Evolutionary conservation across 805 yeast genomes (phyloP).

Genomic region (Metschnikowia santaceciliae): DNA sequence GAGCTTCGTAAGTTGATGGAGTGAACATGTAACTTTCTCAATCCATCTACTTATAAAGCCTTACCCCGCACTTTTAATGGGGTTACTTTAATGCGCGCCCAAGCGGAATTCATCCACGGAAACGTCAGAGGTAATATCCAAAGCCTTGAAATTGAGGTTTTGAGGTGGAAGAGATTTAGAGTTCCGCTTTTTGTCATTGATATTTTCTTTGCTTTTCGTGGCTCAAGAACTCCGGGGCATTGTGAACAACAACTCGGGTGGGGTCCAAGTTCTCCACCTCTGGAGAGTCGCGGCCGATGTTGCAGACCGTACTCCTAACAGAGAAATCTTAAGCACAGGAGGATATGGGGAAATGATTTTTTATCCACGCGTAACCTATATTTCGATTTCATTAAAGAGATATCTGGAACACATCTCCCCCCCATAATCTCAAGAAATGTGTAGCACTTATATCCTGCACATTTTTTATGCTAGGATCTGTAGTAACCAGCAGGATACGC

Average conservation of each 20-base stretch:
- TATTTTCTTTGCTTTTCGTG: background rate
- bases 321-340: background rate
- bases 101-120: background rate
- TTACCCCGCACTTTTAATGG: slow-evolving; percentile 4
- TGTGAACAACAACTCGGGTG: background rate
- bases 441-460: background rate
- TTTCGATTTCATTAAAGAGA: background rate
- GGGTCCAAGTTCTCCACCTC: background rate
- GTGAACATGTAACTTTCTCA: background rate
- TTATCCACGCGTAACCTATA: background rate
- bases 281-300: background rate
- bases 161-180: background rate
- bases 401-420: background rate
- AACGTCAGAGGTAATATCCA: background rate
- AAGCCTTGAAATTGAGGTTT: background rate
- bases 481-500: background rate
- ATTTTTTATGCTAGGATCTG: background rate
- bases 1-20: background rate
- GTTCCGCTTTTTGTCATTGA: too few species aligned
- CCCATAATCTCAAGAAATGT: background rate
- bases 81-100: background rate
- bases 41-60: background rate
- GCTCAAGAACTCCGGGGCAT: background rate
- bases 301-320: background rate
- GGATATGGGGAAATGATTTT: too few species aligned